Evolutionary conservation across 176 grass and related monocot genomes (phyloP).

Genomic region (Aegilops bicornis): DNA sequence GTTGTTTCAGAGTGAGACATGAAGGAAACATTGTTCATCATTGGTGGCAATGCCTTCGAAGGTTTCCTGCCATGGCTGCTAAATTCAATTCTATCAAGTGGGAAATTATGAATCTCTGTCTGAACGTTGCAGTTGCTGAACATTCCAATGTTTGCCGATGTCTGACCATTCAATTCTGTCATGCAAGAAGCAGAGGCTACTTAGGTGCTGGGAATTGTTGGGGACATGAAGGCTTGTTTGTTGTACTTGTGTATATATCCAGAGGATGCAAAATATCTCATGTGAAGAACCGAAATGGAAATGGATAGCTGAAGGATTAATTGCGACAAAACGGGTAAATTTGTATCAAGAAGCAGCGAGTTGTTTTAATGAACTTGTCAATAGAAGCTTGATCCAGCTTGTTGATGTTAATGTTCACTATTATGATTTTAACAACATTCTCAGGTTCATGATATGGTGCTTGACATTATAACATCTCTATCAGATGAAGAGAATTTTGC

Average conservation of each 20-base stretch:
- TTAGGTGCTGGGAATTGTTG: neutral
- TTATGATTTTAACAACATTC: neutral
- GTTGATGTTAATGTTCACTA: neutral
- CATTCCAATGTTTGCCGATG: no score
- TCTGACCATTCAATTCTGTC: no score
- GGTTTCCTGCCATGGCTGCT: no score
- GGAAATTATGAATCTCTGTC: no score
- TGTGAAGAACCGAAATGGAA: neutral
- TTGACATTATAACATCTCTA: no score
- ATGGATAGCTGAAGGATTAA: slow-evolving; percentile 12
- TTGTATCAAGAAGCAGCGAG: neutral
- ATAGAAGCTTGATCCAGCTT: neutral
- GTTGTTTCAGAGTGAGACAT: neutral
- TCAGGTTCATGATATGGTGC: neutral
- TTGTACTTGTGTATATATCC: slow-evolving; percentile 6
- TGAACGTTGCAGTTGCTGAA: no score
- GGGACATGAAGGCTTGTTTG: neutral
- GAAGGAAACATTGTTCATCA: neutral
- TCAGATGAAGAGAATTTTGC: neutral
- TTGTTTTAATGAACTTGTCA: neutral
- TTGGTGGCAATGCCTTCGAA: no score
- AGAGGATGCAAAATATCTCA: neutral
- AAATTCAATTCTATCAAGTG: no score
- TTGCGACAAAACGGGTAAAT: neutral
- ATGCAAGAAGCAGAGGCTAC: neutral